Base-by-base conservation (phyloP, 306 rosid genomes). In the Notholithocarpus densiflorus region DNA sequence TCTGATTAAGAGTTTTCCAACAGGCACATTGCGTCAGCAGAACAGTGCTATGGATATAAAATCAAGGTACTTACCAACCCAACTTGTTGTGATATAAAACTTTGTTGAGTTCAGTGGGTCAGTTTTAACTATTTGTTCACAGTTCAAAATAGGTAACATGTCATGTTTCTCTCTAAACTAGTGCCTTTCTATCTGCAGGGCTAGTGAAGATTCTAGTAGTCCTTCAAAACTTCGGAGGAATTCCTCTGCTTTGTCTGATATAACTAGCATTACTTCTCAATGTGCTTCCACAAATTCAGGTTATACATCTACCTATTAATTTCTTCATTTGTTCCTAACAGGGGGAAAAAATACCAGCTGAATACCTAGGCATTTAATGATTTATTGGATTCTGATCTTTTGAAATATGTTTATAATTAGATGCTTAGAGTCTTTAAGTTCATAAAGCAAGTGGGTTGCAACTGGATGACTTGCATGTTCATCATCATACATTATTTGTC, bases 241-340 rank as follows among this genome's bases (percentile, higher is more conserved):
- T 79, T 89, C 91, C 52, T 90, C 97, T 68, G 80, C 89, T 79
- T 75, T 84, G 57, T 92, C 94, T 79, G 97, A 90, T 77, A 81
- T 88, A 20, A 84, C 97, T 83, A 87, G 92, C 80, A 27, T 81
- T 64, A 14, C 88, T 79, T 89, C 89, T 76, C 88, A 85, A 76
- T 78, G 75, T 83, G 81, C 89, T 68, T 32, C 87, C 2, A 21
- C 83, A 82, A 80, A 74, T 83, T 21, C 91, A 88, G 98, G 95
- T 91, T 75, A 74, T 79, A 83, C 82, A 78, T 84, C 53, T 78
- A 23, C 43, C n/a, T 48, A 2, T 34, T 23, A 75, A 37, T 17
- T 48, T 59, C 37, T 70, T 66, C 5, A 5, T 12, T 56, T 17
- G 68, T 14, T 71, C 21, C 59, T 40, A 18, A 11, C 24, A 32